phyloP scores from a whole-genome alignment of 1,284 basidiomycete species.

The Meripilus lineatus region DNA sequence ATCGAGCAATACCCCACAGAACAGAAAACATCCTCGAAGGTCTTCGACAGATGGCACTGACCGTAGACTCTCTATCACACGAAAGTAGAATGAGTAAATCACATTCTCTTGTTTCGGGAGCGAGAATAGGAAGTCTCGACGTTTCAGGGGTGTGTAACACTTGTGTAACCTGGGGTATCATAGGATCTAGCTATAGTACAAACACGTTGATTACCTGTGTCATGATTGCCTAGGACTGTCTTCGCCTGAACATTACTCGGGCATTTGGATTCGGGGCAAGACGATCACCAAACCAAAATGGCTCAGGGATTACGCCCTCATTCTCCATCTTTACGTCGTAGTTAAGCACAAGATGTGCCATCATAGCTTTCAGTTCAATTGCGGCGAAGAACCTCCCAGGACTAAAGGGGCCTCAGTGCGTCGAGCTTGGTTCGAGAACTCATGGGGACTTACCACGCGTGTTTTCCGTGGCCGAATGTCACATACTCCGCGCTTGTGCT shows the following conservation, averaged over 20 bases:
- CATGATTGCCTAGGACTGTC: too few relatives aligned
- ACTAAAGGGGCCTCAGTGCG: conserved; percentile 7
- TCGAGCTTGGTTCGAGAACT: not conserved
- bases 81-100: too few relatives aligned
- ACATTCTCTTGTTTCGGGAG: too few relatives aligned
- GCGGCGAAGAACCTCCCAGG: conserved; percentile 23
- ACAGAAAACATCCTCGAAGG: too few relatives aligned
- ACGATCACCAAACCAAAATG: conserved; percentile 11
- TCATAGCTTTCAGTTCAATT: conserved; percentile 21
- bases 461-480: conserved; percentile 21
- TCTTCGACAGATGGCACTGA: too few relatives aligned
- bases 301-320: conserved; percentile 14
- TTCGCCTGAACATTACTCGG: conserved; percentile 18
- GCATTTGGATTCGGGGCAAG: conserved; percentile 12
- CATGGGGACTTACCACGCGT: conserved; percentile 17
- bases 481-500: conserved; percentile 17
- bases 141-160: too few relatives aligned
- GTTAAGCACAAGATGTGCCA: conserved; percentile 19
- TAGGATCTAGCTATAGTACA: too few relatives aligned
- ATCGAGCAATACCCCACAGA: too few relatives aligned
- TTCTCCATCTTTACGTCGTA: conserved; percentile 20
- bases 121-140: too few relatives aligned
- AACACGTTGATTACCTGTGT: too few relatives aligned
- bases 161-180: too few relatives aligned
- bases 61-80: too few relatives aligned